Percentiles rank a stretch among this genome's conserved stretches.
Conservation (phyloP, 495 filamentous ascomycete genomes). For the Venustampulla echinocandica region DNA sequence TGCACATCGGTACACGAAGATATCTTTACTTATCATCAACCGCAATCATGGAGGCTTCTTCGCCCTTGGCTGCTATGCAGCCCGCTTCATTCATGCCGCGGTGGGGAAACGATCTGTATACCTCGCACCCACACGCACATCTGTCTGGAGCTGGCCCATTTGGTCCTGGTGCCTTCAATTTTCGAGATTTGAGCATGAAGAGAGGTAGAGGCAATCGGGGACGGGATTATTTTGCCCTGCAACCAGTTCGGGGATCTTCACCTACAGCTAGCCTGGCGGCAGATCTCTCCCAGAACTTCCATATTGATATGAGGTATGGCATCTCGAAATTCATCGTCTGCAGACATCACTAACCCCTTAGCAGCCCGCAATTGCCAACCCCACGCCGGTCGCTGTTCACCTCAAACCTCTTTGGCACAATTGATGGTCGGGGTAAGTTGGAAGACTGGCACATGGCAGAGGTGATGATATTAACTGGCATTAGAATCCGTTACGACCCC, state of each 20-base stretch:
- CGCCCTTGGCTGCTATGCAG: slow-evolving; percentile 90
- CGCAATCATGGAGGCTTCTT: slow-evolving; percentile 75
- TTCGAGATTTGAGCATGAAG: slow-evolving; percentile 59
- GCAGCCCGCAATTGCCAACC: slow-evolving; percentile 82
- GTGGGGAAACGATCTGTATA: slow-evolving; percentile 37
- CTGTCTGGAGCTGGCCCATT: slow-evolving; percentile 45
- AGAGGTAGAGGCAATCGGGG: slow-evolving; percentile 38
- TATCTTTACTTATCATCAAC: slow-evolving; percentile 11
- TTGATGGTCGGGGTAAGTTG: slow-evolving; percentile 62
- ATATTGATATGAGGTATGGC: slow-evolving; percentile 70
- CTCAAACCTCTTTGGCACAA: slow-evolving; percentile 57
- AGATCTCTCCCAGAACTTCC: slow-evolving; percentile 94
- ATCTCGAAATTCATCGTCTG: slow-evolving; percentile 7
- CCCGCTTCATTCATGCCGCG: slow-evolving; percentile 52
- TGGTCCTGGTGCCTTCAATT: slow-evolving; percentile 59
- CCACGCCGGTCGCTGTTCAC: slow-evolving; percentile 92
- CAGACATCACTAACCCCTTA: background rate
- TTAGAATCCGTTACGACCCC: slow-evolving; percentile 74
- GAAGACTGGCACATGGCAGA: slow-evolving; percentile 6
- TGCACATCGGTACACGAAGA: too few relatives aligned
- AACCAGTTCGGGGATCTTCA: slow-evolving; percentile 72
- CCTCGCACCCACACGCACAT: slow-evolving; percentile 39
- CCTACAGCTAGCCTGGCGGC: slow-evolving; percentile 83
- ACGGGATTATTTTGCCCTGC: slow-evolving; percentile 80
- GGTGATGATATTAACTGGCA: slow-evolving; percentile 22